Conservation (phyloP, 2,329 filamentous ascomycete species). For the Cryphonectria japonica region DNA sequence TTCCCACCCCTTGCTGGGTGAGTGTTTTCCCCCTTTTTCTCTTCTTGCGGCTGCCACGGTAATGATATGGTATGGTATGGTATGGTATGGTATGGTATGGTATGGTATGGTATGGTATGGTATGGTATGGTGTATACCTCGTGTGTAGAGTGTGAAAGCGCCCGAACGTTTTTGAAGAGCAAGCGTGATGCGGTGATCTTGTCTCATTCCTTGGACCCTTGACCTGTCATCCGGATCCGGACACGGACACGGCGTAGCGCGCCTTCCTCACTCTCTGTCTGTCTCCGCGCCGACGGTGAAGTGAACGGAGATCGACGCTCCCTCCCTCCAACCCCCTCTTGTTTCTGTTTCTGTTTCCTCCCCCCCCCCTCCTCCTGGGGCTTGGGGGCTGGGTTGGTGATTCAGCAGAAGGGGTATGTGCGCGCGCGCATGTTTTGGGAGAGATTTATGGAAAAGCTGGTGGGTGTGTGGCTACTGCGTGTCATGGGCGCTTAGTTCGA, state of each 20-base stretch:
- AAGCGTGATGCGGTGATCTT: neutral
- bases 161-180: neutral
- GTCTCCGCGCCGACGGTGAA: no score
- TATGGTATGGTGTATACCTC: neutral
- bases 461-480: slow-evolving; percentile 1
- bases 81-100: neutral
- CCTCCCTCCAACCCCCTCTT: neutral
- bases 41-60: neutral
- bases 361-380: no score
- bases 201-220: neutral
- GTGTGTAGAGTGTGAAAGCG: neutral
- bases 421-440: no score
- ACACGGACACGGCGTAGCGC: neutral
- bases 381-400: neutral
- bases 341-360: neutral
- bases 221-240: neutral
- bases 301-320: neutral
- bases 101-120: neutral
- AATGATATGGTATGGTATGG: neutral
- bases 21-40: no score
- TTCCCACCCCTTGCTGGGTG: no score
- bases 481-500: neutral
- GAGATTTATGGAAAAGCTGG: neutral
- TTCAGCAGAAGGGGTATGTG: neutral
- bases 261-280: no score